These are phyloP conservation scores for Radiomyces spectabilis DNA, from an alignment of 192 early-diverging fungal species.

Conservation along the genomic window DNA sequence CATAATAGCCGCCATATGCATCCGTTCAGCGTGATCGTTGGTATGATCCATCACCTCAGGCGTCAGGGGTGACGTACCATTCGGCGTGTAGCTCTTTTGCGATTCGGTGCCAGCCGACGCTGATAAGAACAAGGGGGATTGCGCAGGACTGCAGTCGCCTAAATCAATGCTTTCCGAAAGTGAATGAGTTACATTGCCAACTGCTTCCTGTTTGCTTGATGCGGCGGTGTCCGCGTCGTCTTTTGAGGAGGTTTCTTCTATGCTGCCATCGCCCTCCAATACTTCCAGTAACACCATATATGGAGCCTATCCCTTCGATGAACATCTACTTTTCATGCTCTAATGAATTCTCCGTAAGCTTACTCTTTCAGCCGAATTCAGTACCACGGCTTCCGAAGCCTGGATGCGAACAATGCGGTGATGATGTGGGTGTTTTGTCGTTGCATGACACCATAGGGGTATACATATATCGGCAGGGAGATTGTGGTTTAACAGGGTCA, in stretches of 20 bases:
- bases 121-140: too few relatives aligned
- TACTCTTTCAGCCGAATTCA: slow-evolving; percentile 94
- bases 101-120: too few relatives aligned
- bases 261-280: slow-evolving; percentile 55
- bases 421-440: slow-evolving; percentile 51
- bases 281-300: slow-evolving; percentile 88
- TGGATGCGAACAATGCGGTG: slow-evolving; percentile 87
- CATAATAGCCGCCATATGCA: slow-evolving; percentile 93
- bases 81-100: too few relatives aligned
- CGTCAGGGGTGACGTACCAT: too few relatives aligned
- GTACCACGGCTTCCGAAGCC: slow-evolving; percentile 82
- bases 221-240: too few relatives aligned
- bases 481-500: slow-evolving; percentile 89
- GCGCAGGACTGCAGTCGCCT: too few relatives aligned
- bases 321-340: slow-evolving; percentile 6
- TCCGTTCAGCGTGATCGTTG: slow-evolving; percentile 82
- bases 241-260: too few relatives aligned
- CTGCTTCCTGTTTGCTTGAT: too few relatives aligned
- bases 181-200: too few relatives aligned
- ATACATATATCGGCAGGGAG: slow-evolving; percentile 89
- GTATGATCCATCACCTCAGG: too few relatives aligned
- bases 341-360: background rate
- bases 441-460: slow-evolving; percentile 84
- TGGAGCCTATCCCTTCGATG: slow-evolving; percentile 52
- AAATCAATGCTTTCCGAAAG: too few relatives aligned